A percentile compares a stretch with the other conserved stretches of the same genome.
Evolutionary conservation across 306 rosid species (phyloP).

Genomic region (Heteromeles arbutifolia): DNA sequence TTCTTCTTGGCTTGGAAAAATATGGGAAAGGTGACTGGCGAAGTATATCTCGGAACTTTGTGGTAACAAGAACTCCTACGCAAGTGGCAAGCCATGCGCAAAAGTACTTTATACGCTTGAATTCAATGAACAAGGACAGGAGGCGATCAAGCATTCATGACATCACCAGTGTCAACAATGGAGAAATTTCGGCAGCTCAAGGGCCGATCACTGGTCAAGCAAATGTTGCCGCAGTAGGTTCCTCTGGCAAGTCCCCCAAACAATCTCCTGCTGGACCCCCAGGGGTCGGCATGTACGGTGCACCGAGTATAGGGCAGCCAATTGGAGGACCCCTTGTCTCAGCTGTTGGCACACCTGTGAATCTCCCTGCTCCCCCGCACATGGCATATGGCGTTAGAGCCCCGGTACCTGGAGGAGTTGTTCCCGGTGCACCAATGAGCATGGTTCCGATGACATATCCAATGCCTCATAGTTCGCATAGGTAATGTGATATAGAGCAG

Average conservation of each 20-base stretch:
- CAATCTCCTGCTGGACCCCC: slow-evolving; percentile 53
- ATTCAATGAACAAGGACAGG: slow-evolving; percentile 92
- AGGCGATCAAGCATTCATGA: slow-evolving; percentile 97
- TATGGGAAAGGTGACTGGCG: slow-evolving; percentile 99
- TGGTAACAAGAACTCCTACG: slow-evolving; percentile 91
- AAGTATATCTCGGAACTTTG: slow-evolving; percentile 91
- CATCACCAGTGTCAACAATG: slow-evolving; percentile 75
- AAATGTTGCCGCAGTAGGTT: slow-evolving; percentile 45
- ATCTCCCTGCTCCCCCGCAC: slow-evolving; percentile 53
- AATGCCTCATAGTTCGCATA: slow-evolving; percentile 66
- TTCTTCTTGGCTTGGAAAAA: slow-evolving; percentile 90
- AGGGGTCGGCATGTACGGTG: slow-evolving; percentile 56
- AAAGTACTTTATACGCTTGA: slow-evolving; percentile 89
- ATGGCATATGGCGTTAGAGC: slow-evolving; percentile 78
- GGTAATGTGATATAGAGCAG: slow-evolving; percentile 37
- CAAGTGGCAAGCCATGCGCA: slow-evolving; percentile 99
- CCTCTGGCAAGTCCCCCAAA: slow-evolving; percentile 45
- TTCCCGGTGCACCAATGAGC: slow-evolving; percentile 73
- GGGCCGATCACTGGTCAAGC: slow-evolving; percentile 88
- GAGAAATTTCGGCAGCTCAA: slow-evolving; percentile 59
- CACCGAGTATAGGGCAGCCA: slow-evolving; percentile 83
- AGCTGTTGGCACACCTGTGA: slow-evolving; percentile 86
- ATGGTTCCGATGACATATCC: slow-evolving; percentile 69
- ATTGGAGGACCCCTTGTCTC: slow-evolving; percentile 85
- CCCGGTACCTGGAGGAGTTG: slow-evolving; percentile 54